phyloP scores from a whole-genome alignment of 2,329 filamentous ascomycete species.

The Fusarium algeriense region DNA sequence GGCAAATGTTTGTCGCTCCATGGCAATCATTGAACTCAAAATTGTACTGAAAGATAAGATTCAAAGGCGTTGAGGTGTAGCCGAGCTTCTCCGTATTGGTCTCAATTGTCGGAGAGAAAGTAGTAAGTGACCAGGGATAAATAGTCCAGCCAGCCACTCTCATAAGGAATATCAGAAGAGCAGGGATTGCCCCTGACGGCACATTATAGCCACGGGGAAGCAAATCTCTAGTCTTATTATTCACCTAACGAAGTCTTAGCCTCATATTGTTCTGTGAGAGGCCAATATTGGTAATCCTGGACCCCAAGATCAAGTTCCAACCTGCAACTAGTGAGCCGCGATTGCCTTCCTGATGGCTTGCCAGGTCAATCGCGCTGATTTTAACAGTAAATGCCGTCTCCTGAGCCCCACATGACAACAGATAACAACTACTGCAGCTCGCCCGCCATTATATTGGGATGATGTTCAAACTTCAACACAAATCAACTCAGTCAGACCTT shows the following conservation, averaged over 20 bases:
- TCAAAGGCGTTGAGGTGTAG: background rate
- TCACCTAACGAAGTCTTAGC: accelerated
- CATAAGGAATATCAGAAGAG: background rate
- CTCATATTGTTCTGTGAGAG: too few relatives aligned
- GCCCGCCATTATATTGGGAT: accelerated
- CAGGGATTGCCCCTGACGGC: too few relatives aligned
- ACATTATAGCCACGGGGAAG: too few relatives aligned
- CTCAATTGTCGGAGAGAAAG: too few relatives aligned
- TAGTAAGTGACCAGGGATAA: background rate
- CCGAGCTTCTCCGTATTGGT: accelerated
- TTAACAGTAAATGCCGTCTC: accelerated
- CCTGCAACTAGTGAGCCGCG: accelerated
- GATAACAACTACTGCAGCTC: background rate
- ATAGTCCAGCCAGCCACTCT: background rate
- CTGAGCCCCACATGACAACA: accelerated
- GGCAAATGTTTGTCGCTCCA: too few relatives aligned
- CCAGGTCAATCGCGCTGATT: too few relatives aligned
- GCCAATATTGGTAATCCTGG: accelerated
- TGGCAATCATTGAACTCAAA: too few relatives aligned
- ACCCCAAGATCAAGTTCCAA: too few relatives aligned
- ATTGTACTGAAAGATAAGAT: too few relatives aligned
- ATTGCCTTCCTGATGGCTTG: accelerated
- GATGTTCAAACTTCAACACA: too few relatives aligned
- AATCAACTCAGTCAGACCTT: too few relatives aligned
- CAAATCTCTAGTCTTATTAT: too few relatives aligned